Conservation (phyloP, 495 filamentous ascomycete species). For the Parmelia sp. region DNA sequence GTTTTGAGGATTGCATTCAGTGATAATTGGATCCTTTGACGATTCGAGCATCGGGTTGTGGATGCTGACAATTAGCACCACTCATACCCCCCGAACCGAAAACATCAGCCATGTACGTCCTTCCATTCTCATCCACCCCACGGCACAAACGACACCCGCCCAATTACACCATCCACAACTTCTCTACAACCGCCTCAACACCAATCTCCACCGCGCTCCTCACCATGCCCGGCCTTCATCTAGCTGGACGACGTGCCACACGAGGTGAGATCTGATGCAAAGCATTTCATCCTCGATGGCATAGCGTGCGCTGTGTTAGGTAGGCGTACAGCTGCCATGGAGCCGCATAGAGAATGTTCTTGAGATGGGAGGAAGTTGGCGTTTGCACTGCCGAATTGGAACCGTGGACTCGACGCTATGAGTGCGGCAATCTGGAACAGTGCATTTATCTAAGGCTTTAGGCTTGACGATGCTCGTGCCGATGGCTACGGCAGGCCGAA, state of each 20-base stretch:
- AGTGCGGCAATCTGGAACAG: slow-evolving; percentile 21
- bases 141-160: too few relatives aligned
- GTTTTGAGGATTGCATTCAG: too few relatives aligned
- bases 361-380: slow-evolving; percentile 33
- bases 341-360: slow-evolving; percentile 33
- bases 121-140: too few relatives aligned
- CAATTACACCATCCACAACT: too few relatives aligned
- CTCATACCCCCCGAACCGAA: too few relatives aligned
- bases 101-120: not conserved
- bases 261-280: slow-evolving; percentile 28
- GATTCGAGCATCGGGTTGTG: too few relatives aligned
- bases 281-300: slow-evolving; percentile 43
- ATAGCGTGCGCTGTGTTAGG: slow-evolving; percentile 39
- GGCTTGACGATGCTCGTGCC: slow-evolving; percentile 29
- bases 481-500: slow-evolving; percentile 34
- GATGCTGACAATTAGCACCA: too few relatives aligned
- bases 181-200: too few relatives aligned
- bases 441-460: slow-evolving; percentile 23
- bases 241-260: slow-evolving; percentile 26
- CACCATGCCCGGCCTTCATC: slow-evolving; percentile 12
- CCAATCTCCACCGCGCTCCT: not conserved
- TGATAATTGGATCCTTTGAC: too few relatives aligned
- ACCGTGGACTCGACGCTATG: slow-evolving; percentile 27
- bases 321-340: slow-evolving; percentile 34
- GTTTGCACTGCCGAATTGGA: slow-evolving; percentile 29